These are phyloP conservation scores for Yarrowia sp. DNA, from an alignment of 805 yeast genomes.

Conservation along the genomic window DNA sequence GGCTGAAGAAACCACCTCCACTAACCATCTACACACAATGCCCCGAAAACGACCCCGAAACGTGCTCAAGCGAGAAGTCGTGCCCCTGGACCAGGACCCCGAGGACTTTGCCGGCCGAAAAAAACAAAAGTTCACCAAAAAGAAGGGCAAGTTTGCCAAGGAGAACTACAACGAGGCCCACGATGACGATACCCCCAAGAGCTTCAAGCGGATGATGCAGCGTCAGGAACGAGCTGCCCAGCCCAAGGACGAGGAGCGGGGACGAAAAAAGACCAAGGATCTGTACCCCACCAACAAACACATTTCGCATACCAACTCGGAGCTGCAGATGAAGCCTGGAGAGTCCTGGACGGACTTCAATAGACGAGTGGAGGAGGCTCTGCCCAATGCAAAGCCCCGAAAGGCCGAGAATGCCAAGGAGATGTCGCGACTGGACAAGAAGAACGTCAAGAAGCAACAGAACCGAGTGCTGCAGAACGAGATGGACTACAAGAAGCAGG, in stretches of 20 bases:
- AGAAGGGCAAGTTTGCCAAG: slow-evolving; percentile 27
- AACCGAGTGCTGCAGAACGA: slow-evolving; percentile 31
- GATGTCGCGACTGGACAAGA: slow-evolving; percentile 36
- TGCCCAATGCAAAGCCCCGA: slow-evolving; percentile 42
- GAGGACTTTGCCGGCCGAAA: slow-evolving; percentile 22
- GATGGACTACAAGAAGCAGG: slow-evolving; percentile 27
- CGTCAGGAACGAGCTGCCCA: slow-evolving; percentile 28
- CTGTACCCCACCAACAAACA: slow-evolving; percentile 4
- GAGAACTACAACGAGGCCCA: slow-evolving; percentile 29
- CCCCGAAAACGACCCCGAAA: slow-evolving; percentile 34
- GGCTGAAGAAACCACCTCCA: neutral
- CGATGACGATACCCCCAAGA: slow-evolving; percentile 41
- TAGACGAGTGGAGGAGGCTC: slow-evolving; percentile 43
- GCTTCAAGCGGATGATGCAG: slow-evolving; percentile 38
- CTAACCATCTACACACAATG: slow-evolving; percentile 26
- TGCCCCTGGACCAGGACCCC: slow-evolving; percentile 32
- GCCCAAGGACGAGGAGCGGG: slow-evolving; percentile 21
- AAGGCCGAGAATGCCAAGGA: slow-evolving; percentile 33
- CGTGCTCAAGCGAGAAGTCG: slow-evolving; percentile 31
- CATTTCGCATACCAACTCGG: slow-evolving; percentile 25
- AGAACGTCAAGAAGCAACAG: slow-evolving; percentile 33
- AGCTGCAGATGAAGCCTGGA: slow-evolving; percentile 38
- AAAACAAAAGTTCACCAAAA: slow-evolving; percentile 28
- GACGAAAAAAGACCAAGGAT: slow-evolving; percentile 10
- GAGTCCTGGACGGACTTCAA: slow-evolving; percentile 43